Base-by-base conservation (phyloP, 805 yeast genomes). In the Candida suzukii region DNA sequence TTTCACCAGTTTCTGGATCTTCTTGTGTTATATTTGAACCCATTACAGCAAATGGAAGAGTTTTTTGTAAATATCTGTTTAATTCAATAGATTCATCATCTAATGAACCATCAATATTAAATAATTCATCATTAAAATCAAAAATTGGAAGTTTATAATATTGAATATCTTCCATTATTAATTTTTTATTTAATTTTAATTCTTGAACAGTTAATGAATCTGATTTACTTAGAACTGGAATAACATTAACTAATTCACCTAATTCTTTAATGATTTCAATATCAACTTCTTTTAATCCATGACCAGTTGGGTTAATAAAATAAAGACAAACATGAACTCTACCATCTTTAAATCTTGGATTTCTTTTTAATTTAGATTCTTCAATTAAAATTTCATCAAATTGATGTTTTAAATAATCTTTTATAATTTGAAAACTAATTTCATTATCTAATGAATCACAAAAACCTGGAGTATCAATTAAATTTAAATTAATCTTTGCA, bases 391-490 rank as follows among this genome's bases (percentile, higher is more conserved):
- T 85, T 55, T 84, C 93, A 58, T 85, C 95, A 60, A 80, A 85
- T 58, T 85, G 93, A 53, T 83, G 88, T 56, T 84, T 80, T 46
- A 85, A 69, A 56, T 81, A 85, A 54, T 85, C 91, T n/a, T 80
- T 82, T 45, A 85, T 71, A 40, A 81, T 64, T 47, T 76, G 76
- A 60, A 85, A 83, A 44, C 80, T 78, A 26, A 74, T 68, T 19
- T 77, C 74, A 58, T 86, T 81, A 56, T 84, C 80, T 48, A 85
- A 61, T 19, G 80, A 76, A 56, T 80, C 83, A 38, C 90, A 95
- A 62, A 85, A 84, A 39, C 88, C 88, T 10, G 95, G 91, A 1
- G 93, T 84, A 58, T 85, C 95, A 46, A 86, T 81, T 41, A 85
- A 71, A 48, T 83, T 80, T 49, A 85, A 60, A 40, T 81, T 78